Percentiles rank a stretch among this genome's conserved stretches.
Conservation (phyloP, 2,329 filamentous ascomycete genomes). For the Fusarium vanettenii region DNA sequence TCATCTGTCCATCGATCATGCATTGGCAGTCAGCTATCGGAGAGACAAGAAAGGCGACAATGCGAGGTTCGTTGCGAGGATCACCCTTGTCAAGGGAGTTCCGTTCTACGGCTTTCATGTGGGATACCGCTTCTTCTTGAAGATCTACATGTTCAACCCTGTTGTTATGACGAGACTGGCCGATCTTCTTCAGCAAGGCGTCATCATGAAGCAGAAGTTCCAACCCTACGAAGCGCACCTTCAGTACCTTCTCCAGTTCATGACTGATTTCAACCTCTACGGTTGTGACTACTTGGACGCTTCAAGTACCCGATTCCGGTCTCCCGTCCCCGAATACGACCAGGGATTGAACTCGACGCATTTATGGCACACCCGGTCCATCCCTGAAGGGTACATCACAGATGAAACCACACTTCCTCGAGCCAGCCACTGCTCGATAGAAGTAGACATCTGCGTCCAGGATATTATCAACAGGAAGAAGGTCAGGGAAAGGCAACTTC, state of each 20-base stretch:
- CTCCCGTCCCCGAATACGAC: conserved; percentile 78
- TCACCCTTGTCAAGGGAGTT: conserved; percentile 90
- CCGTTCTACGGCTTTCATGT: conserved; percentile 98
- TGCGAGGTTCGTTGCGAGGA: conserved; percentile 83
- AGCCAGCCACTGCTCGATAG: conserved; percentile 87
- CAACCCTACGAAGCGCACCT: conserved; percentile 96
- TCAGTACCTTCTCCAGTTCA: conserved; percentile 94
- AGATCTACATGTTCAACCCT: conserved; percentile 94
- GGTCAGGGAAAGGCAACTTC: conserved; percentile 81
- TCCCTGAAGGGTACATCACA: conserved; percentile 61
- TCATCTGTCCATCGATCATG: conserved; percentile 90
- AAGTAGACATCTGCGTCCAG: conserved; percentile 89
- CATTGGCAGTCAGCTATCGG: conserved; percentile 85
- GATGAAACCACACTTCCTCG: conserved; percentile 75
- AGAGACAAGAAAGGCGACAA: conserved; percentile 77
- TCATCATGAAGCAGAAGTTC: conserved; percentile 83
- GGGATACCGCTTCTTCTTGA: conserved; percentile 90
- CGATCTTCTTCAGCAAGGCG: conserved; percentile 88
- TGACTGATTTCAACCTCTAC: conserved; percentile 98
- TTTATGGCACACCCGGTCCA: conserved; percentile 83
- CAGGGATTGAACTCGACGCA: conserved; percentile 70
- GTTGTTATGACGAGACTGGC: conserved; percentile 86
- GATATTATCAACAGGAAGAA: conserved; percentile 85
- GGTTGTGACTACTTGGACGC: conserved; percentile 90
- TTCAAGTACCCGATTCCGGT: conserved; percentile 76